phyloP scores from a whole-genome alignment of 2,329 filamentous ascomycete species.

The Penicillium corylophilum region DNA sequence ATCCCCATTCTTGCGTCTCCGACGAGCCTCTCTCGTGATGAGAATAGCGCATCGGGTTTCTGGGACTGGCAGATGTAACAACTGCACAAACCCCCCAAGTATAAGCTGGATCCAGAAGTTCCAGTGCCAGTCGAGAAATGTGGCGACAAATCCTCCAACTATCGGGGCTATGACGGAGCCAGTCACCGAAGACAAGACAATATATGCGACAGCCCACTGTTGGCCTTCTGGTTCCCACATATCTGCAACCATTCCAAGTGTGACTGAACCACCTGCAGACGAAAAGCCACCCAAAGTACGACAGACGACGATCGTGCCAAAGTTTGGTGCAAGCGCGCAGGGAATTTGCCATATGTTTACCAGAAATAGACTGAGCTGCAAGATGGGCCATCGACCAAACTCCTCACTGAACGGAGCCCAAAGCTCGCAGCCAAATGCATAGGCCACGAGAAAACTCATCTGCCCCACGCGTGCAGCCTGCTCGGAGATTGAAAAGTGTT shows the following conservation, averaged over 20 bases:
- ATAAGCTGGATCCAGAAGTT: conserved; percentile 65
- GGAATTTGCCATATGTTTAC: conserved; percentile 76
- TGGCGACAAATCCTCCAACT: conserved; percentile 54
- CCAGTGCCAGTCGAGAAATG: conserved; percentile 55
- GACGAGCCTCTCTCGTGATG: conserved; percentile 59
- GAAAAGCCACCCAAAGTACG: conserved; percentile 63
- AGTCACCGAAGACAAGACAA: conserved; percentile 58
- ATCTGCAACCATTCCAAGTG: conserved; percentile 64
- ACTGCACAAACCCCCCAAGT: conserved; percentile 55
- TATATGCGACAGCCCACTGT: conserved; percentile 60
- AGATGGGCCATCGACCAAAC: conserved; percentile 70
- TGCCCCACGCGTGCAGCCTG: conserved; percentile 70
- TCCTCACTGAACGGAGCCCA: conserved; percentile 88
- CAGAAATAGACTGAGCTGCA: conserved; percentile 69
- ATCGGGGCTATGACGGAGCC: conserved; percentile 51
- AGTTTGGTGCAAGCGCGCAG: conserved; percentile 70
- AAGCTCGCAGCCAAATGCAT: conserved; percentile 81
- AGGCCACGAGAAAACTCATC: conserved; percentile 72
- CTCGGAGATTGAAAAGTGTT: conserved; percentile 65
- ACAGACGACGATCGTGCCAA: conserved; percentile 66
- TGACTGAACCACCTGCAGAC: conserved; percentile 64
- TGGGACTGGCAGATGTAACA: conserved; percentile 51
- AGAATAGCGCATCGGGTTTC: conserved; percentile 60
- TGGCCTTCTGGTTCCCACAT: conserved; percentile 60
- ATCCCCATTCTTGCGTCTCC: conserved; percentile 54